A percentile compares a stretch with the other conserved stretches of the same genome.
These are phyloP conservation scores for Acacia crassicarpa DNA, from an alignment of 306 rosid genomes.

Conservation along the genomic window DNA sequence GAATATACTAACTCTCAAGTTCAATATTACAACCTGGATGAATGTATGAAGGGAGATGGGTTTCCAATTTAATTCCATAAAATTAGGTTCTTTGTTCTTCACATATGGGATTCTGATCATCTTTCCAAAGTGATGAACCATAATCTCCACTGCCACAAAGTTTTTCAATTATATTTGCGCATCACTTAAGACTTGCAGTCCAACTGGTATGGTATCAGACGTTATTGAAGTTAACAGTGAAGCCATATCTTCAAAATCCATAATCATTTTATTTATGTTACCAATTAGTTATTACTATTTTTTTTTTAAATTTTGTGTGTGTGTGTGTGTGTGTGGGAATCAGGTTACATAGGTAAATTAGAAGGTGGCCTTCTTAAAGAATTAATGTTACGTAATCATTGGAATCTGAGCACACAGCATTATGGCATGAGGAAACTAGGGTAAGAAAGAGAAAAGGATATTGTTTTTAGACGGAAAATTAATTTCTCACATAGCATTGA, in stretches of 20 bases:
- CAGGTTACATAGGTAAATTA: neutral
- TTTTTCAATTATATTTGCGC: neutral
- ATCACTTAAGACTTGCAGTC: neutral
- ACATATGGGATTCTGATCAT: neutral
- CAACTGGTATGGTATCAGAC: neutral
- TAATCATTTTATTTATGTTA: neutral
- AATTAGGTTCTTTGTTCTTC: neutral
- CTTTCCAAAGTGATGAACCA: neutral
- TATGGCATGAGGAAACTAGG: neutral
- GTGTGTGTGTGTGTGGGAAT: too few species aligned
- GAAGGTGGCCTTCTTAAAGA: neutral
- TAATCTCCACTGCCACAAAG: neutral
- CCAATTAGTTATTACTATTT: too few species aligned
- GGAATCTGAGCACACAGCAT: slow-evolving; percentile 4
- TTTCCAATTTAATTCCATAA: neutral
- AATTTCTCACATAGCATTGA: slow-evolving; percentile 78
- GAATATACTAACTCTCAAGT: neutral
- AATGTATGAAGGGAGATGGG: neutral
- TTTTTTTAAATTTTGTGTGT: too few species aligned
- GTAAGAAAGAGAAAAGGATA: neutral
- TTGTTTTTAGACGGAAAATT: slow-evolving; percentile 21
- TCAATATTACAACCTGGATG: neutral
- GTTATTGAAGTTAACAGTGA: neutral
- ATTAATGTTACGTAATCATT: neutral
- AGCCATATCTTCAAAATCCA: neutral